These are phyloP conservation scores for Solanum stenotomum DNA, from an alignment of 257 asterid species.

Conservation along the genomic window DNA sequence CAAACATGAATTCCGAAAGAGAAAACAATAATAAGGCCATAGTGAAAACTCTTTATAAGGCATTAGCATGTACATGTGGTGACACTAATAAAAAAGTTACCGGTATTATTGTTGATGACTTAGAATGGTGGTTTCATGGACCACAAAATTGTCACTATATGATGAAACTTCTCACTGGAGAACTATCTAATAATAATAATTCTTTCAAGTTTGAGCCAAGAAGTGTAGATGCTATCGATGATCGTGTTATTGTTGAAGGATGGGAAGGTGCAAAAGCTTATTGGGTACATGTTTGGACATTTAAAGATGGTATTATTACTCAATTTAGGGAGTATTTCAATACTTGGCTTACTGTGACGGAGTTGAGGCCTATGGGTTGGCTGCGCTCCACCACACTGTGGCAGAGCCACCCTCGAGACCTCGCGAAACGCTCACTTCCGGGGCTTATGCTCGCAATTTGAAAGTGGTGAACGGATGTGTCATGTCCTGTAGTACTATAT, in stretches of 20 bases:
- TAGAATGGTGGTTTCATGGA: constrained; percentile 99
- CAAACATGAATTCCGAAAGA: neutral
- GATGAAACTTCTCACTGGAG: constrained; percentile 88
- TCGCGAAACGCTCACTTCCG: constrained; percentile 57
- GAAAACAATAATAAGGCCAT: constrained; percentile 32
- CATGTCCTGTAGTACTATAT: neutral
- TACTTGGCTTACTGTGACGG: constrained; percentile 82
- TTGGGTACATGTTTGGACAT: constrained; percentile 94
- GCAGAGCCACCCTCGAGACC: constrained; percentile 91
- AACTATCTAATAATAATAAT: constrained; percentile 7
- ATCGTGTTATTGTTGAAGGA: constrained; percentile 67
- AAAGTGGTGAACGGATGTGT: neutral
- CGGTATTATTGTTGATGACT: constrained; percentile 36
- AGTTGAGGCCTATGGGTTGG: constrained; percentile 30
- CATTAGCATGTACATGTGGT: constrained; percentile 17
- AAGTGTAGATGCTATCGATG: constrained; percentile 57
- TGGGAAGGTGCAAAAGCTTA: constrained; percentile 78
- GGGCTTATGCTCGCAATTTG: constrained; percentile 73
- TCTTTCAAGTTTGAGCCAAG: constrained; percentile 59
- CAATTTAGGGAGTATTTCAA: constrained; percentile 88
- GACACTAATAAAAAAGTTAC: constrained; percentile 11
- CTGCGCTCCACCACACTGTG: constrained; percentile 45
- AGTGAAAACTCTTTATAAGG: constrained; percentile 51
- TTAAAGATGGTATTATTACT: constrained; percentile 56
- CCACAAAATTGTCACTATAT: constrained; percentile 85